Percentiles rank a stretch among this genome's conserved stretches.
These are phyloP conservation scores for Sugiyamaella xylanicola DNA, from an alignment of 1,139 yeast species.

Conservation along the genomic window DNA sequence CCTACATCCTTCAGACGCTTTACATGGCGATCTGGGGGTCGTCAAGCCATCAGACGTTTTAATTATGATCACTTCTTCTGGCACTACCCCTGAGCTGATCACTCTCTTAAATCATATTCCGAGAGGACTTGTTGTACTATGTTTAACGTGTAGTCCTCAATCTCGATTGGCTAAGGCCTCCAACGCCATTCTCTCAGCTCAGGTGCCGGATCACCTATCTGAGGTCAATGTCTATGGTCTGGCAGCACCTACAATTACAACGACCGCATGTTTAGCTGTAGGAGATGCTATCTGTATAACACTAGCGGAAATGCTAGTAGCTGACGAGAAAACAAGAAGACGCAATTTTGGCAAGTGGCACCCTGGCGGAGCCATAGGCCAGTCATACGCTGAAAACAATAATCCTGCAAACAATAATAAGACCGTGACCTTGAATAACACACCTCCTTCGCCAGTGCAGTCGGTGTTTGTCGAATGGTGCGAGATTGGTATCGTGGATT, in stretches of 20 bases:
- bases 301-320: slow-evolving; percentile 64
- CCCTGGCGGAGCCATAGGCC: slow-evolving; percentile 91
- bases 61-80: slow-evolving; percentile 75
- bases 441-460: background rate
- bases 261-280: slow-evolving; percentile 72
- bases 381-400: slow-evolving; percentile 40
- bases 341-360: slow-evolving; percentile 67
- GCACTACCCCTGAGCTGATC: slow-evolving; percentile 77
- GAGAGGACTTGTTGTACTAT: slow-evolving; percentile 54
- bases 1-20: slow-evolving; percentile 83
- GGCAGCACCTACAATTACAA: slow-evolving; percentile 86
- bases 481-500: slow-evolving; percentile 17
- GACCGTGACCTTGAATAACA: background rate
- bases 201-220: slow-evolving; percentile 56
- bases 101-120: slow-evolving; percentile 63
- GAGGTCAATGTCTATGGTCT: slow-evolving; percentile 75
- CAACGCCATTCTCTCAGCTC: slow-evolving; percentile 62
- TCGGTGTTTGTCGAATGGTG: slow-evolving; percentile 7
- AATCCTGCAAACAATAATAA: background rate
- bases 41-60: slow-evolving; percentile 64
- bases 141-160: slow-evolving; percentile 60
- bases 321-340: slow-evolving; percentile 56
- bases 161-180: slow-evolving; percentile 51
- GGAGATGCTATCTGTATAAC: slow-evolving; percentile 82
- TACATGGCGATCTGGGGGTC: slow-evolving; percentile 87